Conservation (phyloP, 2,329 filamentous ascomycete species). For the Microsporum canis region DNA sequence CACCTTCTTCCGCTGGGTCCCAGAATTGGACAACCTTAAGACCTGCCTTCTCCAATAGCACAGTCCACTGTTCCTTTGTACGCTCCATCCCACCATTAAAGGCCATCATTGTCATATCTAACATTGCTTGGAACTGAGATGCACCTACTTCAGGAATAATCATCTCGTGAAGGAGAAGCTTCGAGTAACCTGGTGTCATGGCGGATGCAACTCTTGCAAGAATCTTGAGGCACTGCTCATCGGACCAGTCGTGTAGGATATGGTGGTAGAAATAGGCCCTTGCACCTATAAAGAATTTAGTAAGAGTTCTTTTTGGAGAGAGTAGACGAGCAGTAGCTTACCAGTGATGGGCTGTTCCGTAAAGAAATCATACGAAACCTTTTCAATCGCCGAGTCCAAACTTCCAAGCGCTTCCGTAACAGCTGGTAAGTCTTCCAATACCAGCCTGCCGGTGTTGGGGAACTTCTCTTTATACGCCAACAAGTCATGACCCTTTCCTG, state of each 20-base stretch:
- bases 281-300: conserved; percentile 19
- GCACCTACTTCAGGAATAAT: conserved; percentile 28
- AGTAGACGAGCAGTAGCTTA: conserved; percentile 9
- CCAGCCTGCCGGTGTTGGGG: conserved; percentile 32
- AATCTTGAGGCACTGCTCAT: conserved; percentile 24
- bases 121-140: conserved; percentile 15
- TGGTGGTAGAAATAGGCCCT: conserved; percentile 29
- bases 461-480: conserved; percentile 28
- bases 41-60: conserved; percentile 22
- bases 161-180: conserved; percentile 33
- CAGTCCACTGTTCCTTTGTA: conserved; percentile 27
- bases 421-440: conserved; percentile 40
- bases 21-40: conserved; percentile 26
- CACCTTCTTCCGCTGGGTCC: conserved; percentile 10
- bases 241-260: conserved; percentile 30
- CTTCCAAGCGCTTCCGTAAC: conserved; percentile 24
- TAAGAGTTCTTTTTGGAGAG: not conserved
- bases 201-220: conserved; percentile 18
- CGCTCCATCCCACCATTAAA: conserved; percentile 25
- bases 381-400: conserved; percentile 14
- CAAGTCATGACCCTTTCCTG: conserved; percentile 33
- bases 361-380: conserved; percentile 39
- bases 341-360: conserved; percentile 38
- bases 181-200: conserved; percentile 25
- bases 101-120: conserved; percentile 33